phyloP scores from a whole-genome alignment of 805 yeast genomes.

The Blastobotrys chiropterorum region DNA sequence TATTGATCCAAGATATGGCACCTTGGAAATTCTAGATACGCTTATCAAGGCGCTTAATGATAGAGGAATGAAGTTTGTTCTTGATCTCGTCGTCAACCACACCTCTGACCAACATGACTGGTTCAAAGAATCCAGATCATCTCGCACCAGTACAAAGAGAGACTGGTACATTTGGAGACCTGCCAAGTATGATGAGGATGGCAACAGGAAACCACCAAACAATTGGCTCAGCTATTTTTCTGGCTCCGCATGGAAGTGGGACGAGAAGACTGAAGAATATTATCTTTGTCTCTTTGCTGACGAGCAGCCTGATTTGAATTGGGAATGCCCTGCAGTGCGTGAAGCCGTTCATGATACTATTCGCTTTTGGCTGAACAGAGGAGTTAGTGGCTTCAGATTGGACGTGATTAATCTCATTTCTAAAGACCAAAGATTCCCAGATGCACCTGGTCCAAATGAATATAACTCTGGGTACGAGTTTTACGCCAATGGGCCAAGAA shows the following conservation, averaged over 20 bases:
- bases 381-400: conserved; percentile 52
- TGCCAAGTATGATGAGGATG: conserved; percentile 40
- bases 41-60: conserved; percentile 43
- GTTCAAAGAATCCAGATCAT: conserved; percentile 51
- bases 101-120: conserved; percentile 50
- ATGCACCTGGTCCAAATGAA: conserved; percentile 43
- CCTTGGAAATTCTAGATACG: conserved; percentile 45
- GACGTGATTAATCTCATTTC: conserved; percentile 51
- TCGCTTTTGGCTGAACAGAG: conserved; percentile 48
- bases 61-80: conserved; percentile 45
- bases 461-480: conserved; percentile 30
- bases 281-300: conserved; percentile 49
- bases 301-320: conserved; percentile 55
- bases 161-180: conserved; percentile 59
- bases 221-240: conserved; percentile 51
- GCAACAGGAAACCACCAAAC: conserved; percentile 49
- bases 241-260: conserved; percentile 48
- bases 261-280: conserved; percentile 48
- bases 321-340: conserved; percentile 46
- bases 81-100: conserved; percentile 56
- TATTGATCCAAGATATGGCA: conserved; percentile 48
- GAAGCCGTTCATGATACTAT: conserved; percentile 41
- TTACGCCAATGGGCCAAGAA: conserved; percentile 45
- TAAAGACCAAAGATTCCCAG: conserved; percentile 40
- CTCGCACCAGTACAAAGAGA: conserved; percentile 47